Evolutionary conservation across 2,329 filamentous ascomycete genomes (phyloP).

Genomic region (Colletotrichum kahawae): DNA sequence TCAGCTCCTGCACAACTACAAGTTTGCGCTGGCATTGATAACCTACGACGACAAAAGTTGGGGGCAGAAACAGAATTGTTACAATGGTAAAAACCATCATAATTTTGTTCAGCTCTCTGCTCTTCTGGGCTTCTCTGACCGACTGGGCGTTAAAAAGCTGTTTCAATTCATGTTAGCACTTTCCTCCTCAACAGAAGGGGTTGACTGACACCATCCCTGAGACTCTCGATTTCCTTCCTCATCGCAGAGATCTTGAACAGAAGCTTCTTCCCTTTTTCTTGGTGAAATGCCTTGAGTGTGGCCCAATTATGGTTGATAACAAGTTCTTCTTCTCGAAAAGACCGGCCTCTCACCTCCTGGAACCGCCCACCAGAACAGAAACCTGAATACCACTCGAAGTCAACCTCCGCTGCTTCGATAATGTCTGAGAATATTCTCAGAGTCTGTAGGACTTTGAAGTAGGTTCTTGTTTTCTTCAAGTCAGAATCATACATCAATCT

Average conservation of each 20-base stretch:
- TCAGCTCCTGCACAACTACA: fast-evolving
- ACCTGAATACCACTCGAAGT: too few species aligned
- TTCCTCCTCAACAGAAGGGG: too few species aligned
- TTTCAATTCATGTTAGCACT: too few species aligned
- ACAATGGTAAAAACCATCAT: not conserved
- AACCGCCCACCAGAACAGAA: too few species aligned
- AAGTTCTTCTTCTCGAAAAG: too few species aligned
- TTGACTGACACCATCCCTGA: not conserved
- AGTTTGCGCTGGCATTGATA: fast-evolving
- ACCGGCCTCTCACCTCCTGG: too few species aligned
- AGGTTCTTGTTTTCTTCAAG: not conserved
- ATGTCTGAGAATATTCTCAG: not conserved
- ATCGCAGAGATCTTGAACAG: fast-evolving
- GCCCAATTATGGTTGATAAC: not conserved
- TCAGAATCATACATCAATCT: fast-evolving
- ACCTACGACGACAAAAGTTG: not conserved
- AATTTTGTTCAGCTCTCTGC: not conserved
- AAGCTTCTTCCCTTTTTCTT: fast-evolving
- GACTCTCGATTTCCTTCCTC: not conserved
- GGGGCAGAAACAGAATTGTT: not conserved
- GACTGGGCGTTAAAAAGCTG: not conserved
- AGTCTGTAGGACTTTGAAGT: not conserved
- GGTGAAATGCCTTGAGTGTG: not conserved
- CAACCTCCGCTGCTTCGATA: not conserved
- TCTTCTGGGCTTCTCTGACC: not conserved